A percentile compares a stretch with the other conserved stretches of the same genome.
Conservation (phyloP, 345 rosid genomes). For the Noccaea bulbosa region DNA sequence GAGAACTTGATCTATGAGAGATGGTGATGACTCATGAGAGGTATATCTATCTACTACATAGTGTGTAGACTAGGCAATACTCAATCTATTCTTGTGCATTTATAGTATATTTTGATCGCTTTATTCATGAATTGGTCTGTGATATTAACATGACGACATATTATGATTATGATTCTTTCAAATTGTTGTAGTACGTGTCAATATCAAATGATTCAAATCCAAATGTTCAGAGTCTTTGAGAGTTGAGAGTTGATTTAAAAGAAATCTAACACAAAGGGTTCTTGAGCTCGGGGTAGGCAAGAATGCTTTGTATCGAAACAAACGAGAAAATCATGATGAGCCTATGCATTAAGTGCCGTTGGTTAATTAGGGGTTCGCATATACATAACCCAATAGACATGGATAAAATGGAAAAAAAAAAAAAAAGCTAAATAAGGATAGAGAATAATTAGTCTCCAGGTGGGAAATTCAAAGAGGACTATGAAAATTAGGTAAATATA, state of each 20-base stretch:
- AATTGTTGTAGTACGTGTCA: slow-evolving; percentile 5
- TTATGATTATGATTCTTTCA: not conserved
- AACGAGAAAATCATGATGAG: slow-evolving; percentile 35
- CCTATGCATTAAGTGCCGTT: slow-evolving; percentile 41
- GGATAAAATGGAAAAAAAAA: slow-evolving; percentile 17
- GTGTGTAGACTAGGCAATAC: slow-evolving; percentile 29
- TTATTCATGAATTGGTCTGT: slow-evolving; percentile 8
- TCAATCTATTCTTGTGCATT: slow-evolving; percentile 17
- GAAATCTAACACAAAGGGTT: not conserved
- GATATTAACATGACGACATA: slow-evolving; percentile 6
- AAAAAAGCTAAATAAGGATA: not conserved
- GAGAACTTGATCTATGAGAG: slow-evolving; percentile 32
- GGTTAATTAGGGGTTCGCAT: slow-evolving; percentile 36
- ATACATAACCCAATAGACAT: slow-evolving; percentile 31
- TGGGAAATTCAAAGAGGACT: slow-evolving; percentile 34
- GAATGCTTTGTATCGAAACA: slow-evolving; percentile 39
- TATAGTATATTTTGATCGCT: slow-evolving; percentile 4
- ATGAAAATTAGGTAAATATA: slow-evolving; percentile 22
- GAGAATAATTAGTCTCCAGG: slow-evolving; percentile 28
- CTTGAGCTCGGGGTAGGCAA: slow-evolving; percentile 30
- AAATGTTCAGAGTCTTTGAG: not conserved
- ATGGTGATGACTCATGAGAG: slow-evolving; percentile 32
- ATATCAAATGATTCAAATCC: not conserved
- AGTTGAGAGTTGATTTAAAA: slow-evolving; percentile 17
- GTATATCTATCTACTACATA: slow-evolving; percentile 25